A percentile compares a stretch with the other conserved stretches of the same genome.
Evolutionary conservation across 78 protist species (phyloP).

Genomic region (Chrysochromulina tobinii): DNA sequence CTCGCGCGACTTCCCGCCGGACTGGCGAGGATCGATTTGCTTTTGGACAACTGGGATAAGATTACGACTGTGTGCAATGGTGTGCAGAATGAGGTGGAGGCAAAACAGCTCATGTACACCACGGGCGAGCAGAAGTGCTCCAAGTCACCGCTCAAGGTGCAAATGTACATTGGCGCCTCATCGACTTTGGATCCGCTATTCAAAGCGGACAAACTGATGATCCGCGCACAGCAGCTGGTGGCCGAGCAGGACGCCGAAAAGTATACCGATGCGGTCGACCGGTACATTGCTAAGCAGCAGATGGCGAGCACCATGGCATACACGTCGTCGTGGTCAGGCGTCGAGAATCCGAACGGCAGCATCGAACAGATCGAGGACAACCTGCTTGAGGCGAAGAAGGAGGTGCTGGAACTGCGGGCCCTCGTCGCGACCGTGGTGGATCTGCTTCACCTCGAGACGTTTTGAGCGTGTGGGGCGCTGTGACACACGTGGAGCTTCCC

Average conservation of each 20-base stretch:
- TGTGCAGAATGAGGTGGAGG: not conserved
- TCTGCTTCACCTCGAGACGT: not conserved
- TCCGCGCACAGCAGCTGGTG: not conserved
- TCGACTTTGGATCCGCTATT: not conserved
- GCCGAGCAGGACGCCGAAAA: not conserved
- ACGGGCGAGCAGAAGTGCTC: not conserved
- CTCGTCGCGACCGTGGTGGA: not conserved
- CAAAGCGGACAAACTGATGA: constrained; percentile 16
- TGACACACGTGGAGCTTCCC: no score
- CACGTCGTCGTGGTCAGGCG: not conserved
- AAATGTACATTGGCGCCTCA: not conserved
- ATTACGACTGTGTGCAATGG: not conserved
- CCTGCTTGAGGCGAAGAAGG: not conserved
- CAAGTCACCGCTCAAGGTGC: constrained; percentile 1
- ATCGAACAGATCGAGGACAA: not conserved
- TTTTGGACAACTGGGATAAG: not conserved
- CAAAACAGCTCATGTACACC: not conserved
- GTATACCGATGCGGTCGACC: not conserved
- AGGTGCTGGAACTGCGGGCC: not conserved
- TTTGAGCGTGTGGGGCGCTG: no score
- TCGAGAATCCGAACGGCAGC: not conserved
- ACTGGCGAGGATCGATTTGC: not conserved
- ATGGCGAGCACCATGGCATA: not conserved
- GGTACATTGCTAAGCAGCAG: not conserved
- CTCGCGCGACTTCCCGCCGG: not conserved